phyloP scores from a whole-genome alignment of 2,329 filamentous ascomycete species.

The Ustulina deusta region DNA sequence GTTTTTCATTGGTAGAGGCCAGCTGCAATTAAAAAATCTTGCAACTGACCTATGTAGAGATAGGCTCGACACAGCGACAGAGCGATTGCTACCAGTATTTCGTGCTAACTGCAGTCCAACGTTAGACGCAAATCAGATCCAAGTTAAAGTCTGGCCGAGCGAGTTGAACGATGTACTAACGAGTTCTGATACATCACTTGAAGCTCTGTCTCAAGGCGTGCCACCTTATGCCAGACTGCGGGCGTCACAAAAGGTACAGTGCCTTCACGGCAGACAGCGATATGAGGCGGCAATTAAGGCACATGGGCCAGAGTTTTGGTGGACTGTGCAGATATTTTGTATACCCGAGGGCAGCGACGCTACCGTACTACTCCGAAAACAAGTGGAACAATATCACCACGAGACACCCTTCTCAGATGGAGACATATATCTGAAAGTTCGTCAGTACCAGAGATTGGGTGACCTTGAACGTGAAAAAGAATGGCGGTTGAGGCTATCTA shows the following conservation, averaged over 20 bases:
- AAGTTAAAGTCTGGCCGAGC: not conserved
- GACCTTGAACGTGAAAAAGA: not conserved
- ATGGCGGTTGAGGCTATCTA: not conserved
- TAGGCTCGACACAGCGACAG: not conserved
- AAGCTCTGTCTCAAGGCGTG: not conserved
- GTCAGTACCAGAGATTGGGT: not conserved
- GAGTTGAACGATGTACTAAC: not conserved
- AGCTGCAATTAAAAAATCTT: not conserved
- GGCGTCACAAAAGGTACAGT: not conserved
- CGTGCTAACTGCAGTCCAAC: not conserved
- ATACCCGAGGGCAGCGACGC: not conserved
- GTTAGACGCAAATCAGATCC: not conserved
- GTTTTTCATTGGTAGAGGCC: not conserved
- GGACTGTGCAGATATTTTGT: not conserved
- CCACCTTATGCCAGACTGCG: not conserved
- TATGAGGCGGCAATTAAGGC: not conserved
- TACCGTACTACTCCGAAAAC: not conserved
- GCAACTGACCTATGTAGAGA: not conserved
- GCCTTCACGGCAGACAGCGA: not conserved
- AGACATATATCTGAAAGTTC: not conserved
- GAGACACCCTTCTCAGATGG: not conserved
- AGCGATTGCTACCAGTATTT: not conserved
- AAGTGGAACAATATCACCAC: not conserved
- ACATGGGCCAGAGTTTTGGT: not conserved
- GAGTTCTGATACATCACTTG: not conserved